phyloP scores from a whole-genome alignment of 2,329 filamentous ascomycete species.

The Fusarium multiceps region DNA sequence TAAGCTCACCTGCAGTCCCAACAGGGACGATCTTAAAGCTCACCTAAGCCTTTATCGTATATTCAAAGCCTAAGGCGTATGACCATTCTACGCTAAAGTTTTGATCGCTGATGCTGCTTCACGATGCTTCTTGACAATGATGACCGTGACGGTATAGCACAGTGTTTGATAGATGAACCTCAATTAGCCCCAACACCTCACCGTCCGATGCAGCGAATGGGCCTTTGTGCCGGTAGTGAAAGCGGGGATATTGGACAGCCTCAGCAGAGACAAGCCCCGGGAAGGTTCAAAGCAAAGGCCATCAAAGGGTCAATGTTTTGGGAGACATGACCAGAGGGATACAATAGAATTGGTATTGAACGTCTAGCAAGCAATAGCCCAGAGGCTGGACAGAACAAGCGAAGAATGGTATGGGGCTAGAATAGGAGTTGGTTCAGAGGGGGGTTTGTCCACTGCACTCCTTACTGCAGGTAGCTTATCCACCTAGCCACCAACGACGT shows the following conservation, averaged over 20 bases:
- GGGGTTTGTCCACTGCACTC: background rate
- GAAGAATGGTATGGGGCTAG: slow-evolving; percentile 26
- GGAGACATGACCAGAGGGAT: slow-evolving; percentile 22
- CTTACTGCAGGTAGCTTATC: slow-evolving; percentile 2
- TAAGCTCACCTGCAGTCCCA: slow-evolving; percentile 35
- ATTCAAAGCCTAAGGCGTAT: background rate
- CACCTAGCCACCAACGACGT: slow-evolving; percentile 29
- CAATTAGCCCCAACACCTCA: slow-evolving; percentile 19
- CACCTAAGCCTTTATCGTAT: slow-evolving; percentile 28
- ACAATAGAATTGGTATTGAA: slow-evolving; percentile 8
- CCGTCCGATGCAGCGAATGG: slow-evolving; percentile 20
- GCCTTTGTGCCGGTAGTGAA: slow-evolving; percentile 28
- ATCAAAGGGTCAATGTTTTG: slow-evolving; percentile 22
- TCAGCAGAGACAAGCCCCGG: slow-evolving; percentile 18
- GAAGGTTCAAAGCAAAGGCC: slow-evolving; percentile 13
- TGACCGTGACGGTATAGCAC: slow-evolving; percentile 28
- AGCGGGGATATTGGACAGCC: slow-evolving; percentile 18
- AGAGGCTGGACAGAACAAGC: background rate
- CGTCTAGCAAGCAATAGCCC: slow-evolving; percentile 5
- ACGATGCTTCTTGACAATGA: background rate
- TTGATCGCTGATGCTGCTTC: background rate
- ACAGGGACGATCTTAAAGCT: slow-evolving; percentile 15
- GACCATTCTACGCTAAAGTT: background rate
- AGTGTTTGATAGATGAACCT: slow-evolving; percentile 20
- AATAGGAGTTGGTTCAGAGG: slow-evolving; percentile 2